phyloP scores from a whole-genome alignment of 441 rosid genomes.

The Sinapis alba region DNA sequence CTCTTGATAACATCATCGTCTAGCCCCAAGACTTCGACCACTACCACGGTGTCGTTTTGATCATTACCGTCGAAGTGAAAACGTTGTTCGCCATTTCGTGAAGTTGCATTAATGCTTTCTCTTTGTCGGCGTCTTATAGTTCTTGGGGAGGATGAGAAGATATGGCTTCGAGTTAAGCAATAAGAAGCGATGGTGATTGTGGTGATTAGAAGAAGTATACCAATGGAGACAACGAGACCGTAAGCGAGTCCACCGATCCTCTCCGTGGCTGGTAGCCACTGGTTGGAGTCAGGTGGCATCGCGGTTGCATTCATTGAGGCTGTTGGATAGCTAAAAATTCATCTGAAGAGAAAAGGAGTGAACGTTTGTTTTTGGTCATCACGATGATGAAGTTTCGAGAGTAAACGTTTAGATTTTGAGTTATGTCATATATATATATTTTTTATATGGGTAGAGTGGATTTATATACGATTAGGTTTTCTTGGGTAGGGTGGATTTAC shows the following conservation, averaged over 20 bases:
- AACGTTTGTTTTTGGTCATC: constrained; percentile 24
- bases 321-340: background rate
- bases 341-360: constrained; percentile 14
- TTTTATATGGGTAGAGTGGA: background rate
- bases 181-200: constrained; percentile 73
- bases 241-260: constrained; percentile 71
- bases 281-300: constrained; percentile 25
- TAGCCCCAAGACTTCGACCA: constrained; percentile 56
- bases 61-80: background rate
- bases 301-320: constrained; percentile 23
- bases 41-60: constrained; percentile 29
- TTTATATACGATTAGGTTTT: background rate
- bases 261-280: constrained; percentile 42
- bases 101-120: constrained; percentile 10
- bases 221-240: constrained; percentile 78
- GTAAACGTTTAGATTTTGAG: constrained; percentile 27
- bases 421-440: background rate
- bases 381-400: constrained; percentile 16
- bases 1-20: constrained; percentile 68
- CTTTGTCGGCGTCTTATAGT: constrained; percentile 24
- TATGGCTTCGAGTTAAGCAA: constrained; percentile 58
- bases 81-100: constrained; percentile 7
- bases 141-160: constrained; percentile 13
- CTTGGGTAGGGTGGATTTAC: background rate
- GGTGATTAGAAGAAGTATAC: constrained; percentile 75